Evolutionary conservation across 495 filamentous ascomycete species (phyloP), one percentile per base, ranked within the genome.

Genomic region (Physcia stellaris): DNA sequence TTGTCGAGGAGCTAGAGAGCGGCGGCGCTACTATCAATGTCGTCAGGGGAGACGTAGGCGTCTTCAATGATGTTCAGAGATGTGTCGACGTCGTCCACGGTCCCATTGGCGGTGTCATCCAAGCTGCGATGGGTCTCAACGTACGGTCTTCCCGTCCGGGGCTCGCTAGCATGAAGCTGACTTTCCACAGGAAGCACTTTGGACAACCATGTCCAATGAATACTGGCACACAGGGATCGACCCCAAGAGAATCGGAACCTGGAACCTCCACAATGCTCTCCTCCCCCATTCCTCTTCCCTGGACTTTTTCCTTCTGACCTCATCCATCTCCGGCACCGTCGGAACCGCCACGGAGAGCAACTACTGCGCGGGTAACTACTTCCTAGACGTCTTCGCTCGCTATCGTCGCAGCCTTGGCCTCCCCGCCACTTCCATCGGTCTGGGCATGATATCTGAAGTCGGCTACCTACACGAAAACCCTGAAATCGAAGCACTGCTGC

Each of bases 391-490:
- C 4, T 58, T 57, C n/a, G 52, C 52, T 10, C 40, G 42, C 0
- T 50, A 48, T 12, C 40, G 50, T 9, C 35, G 43, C 7, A 38
- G 27, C 15, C 41, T 39, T 2, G 17, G 20, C 17, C 39, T 48
- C 1, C 21, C 22, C 1, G 51, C 48, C 0, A n/a, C 34, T 12
- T 42, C 52, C 0, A 5, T 59, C 7, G 52, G 39, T 1, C 29
- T 57, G 2, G 46, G 50, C 1, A 46, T 49, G 39, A 47, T 59
- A 24, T 30, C 39, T 0, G 54, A 52, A 4, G 48, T 56, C n/a
- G 56, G 56, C 20, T 47, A 53, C 34, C 32, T 68, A 12, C 44
- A 53, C n/a, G 60, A 65, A 35, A 53, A 62, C 27, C 35, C 43
- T 4, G 55, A 54, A 20, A 47, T 65, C 7, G 59, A 64, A 37